Percentiles rank a stretch among this genome's conserved stretches.
phyloP scores from a whole-genome alignment of 805 yeast genomes.

The Brettanomyces custersianus region DNA sequence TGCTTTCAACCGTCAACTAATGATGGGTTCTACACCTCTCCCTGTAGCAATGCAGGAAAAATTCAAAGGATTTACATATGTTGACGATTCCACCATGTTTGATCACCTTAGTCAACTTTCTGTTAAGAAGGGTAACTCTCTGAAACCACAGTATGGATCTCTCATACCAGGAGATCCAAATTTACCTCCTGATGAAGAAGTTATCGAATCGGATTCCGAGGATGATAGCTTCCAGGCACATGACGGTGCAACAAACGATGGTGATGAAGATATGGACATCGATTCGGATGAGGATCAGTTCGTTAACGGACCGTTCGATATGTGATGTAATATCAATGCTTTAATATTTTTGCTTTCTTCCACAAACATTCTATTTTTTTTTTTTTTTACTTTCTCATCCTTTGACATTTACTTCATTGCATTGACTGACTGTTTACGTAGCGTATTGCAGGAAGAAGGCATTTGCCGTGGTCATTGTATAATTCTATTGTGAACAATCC shows the following conservation, averaged over 20 bases:
- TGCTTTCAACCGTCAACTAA: slow-evolving; percentile 60
- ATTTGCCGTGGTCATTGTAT: too few species aligned
- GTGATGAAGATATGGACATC: slow-evolving; percentile 35
- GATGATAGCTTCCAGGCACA: slow-evolving; percentile 28
- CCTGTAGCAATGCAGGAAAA: slow-evolving; percentile 94
- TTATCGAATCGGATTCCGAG: slow-evolving; percentile 58
- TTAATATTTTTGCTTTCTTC: neutral
- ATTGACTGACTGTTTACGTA: too few species aligned
- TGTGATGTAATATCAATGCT: slow-evolving; percentile 26
- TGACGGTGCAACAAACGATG: neutral
- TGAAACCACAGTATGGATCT: slow-evolving; percentile 44
- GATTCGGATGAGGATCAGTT: slow-evolving; percentile 51
- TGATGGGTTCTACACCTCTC: slow-evolving; percentile 66
- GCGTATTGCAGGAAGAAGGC: too few species aligned
- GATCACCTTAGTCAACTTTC: slow-evolving; percentile 49
- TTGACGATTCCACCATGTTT: slow-evolving; percentile 87
- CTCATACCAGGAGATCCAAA: slow-evolving; percentile 75
- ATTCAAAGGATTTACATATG: slow-evolving; percentile 94
- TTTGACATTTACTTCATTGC: slow-evolving; percentile 1
- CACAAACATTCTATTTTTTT: neutral
- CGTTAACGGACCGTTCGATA: slow-evolving; percentile 84
- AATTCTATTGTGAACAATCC: too few species aligned
- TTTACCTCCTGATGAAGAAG: slow-evolving; percentile 77
- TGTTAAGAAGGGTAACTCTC: slow-evolving; percentile 30
- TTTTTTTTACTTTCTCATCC: slow-evolving; percentile 1